Conservation (phyloP, 2,329 filamentous ascomycete genomes). For the Dactylellina parvicollis region DNA sequence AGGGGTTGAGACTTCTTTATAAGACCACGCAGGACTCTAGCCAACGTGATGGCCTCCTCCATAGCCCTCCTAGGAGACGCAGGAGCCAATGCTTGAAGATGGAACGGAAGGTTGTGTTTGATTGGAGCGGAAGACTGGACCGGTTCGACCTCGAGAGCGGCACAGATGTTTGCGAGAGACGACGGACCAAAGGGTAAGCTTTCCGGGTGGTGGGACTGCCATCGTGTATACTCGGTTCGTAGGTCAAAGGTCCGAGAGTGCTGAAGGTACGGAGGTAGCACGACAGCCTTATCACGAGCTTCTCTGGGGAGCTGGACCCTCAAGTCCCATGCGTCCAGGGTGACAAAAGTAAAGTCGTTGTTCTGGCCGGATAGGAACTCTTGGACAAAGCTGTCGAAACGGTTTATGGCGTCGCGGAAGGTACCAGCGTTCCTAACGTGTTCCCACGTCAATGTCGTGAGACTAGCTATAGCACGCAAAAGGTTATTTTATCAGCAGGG, state of each 20-base stretch:
- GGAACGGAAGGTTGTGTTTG: constrained; percentile 98
- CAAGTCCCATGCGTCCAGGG: constrained; percentile 97
- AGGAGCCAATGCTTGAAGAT: constrained; percentile 92
- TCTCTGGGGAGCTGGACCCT: constrained; percentile 97
- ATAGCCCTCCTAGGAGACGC: constrained; percentile 95
- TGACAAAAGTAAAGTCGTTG: constrained; percentile 97
- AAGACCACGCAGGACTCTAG: constrained; percentile 88
- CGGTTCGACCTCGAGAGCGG: constrained; percentile 95
- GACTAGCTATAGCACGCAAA: constrained; percentile 73
- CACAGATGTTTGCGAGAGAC: constrained; percentile 96
- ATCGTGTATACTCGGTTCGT: constrained; percentile 95
- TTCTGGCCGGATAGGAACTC: constrained; percentile 92
- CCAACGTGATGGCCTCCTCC: constrained; percentile 95
- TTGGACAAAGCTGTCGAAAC: constrained; percentile 91
- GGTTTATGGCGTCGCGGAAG: constrained; percentile 94
- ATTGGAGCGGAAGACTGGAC: constrained; percentile 97
- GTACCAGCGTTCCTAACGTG: constrained; percentile 97
- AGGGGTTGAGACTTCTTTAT: constrained; percentile 95
- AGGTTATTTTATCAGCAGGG: constrained; percentile 32
- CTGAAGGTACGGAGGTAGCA: constrained; percentile 94
- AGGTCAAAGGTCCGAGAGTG: constrained; percentile 97
- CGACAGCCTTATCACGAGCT: constrained; percentile 96
- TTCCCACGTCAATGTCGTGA: constrained; percentile 98
- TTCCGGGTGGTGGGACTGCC: constrained; percentile 98
- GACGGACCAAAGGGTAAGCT: constrained; percentile 95